Evolutionary conservation across 768 basidiomycete genomes (phyloP).

Genomic region (Ramaria rubella): DNA sequence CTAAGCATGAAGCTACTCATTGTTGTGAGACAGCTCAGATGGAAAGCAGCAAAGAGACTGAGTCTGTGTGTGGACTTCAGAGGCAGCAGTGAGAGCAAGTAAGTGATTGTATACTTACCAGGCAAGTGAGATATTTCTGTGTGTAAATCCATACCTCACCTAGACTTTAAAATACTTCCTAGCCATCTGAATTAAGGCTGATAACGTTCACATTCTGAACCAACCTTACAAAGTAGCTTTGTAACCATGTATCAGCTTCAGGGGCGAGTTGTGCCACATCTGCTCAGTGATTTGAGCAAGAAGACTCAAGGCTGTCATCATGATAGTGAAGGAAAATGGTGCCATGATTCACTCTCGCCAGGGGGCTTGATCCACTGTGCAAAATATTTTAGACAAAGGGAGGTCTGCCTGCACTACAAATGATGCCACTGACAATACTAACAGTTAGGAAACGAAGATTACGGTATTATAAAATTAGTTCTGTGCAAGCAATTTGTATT

Average conservation of each 20-base stretch:
- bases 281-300: constrained; percentile 14
- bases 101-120: too few species aligned
- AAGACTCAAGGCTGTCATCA: constrained; percentile 32
- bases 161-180: too few species aligned
- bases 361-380: constrained; percentile 51
- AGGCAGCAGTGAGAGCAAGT: too few species aligned
- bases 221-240: constrained; percentile 53
- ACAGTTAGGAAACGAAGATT: neutral
- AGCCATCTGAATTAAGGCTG: too few species aligned
- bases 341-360: constrained; percentile 58
- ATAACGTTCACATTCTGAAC: constrained; percentile 43
- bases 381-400: neutral
- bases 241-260: constrained; percentile 64
- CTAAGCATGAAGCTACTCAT: too few species aligned
- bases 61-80: too few species aligned
- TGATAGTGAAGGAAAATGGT: constrained; percentile 45
- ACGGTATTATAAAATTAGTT: neutral
- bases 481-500: neutral
- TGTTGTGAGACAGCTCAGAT: too few species aligned
- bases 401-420: neutral
- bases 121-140: too few species aligned
- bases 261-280: constrained; percentile 52
- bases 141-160: too few species aligned
- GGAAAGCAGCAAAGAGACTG: too few species aligned
- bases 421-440: neutral